Percentiles rank a stretch among this genome's conserved stretches.
Conservation (phyloP, 2,329 filamentous ascomycete genomes). For the Alternaria incomplexa region DNA sequence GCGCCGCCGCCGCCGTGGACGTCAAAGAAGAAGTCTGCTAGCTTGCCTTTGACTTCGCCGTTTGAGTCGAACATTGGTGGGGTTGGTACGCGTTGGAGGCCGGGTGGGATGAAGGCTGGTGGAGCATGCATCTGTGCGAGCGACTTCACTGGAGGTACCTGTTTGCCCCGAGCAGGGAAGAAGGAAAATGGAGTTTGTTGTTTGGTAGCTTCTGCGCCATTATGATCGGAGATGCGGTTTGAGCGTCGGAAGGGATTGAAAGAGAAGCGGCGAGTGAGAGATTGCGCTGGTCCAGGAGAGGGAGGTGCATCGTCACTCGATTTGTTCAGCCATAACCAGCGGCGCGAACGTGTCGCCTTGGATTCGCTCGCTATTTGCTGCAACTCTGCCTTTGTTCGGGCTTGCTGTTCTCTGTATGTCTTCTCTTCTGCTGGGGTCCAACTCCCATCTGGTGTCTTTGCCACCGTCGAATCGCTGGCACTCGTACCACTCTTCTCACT, state of each 20-base stretch:
- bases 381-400: constrained; percentile 16
- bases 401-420: constrained; percentile 11
- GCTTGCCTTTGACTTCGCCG: constrained; percentile 35
- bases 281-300: constrained; percentile 1
- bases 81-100: constrained; percentile 31
- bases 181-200: not conserved
- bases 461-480: constrained; percentile 19
- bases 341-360: constrained; percentile 14
- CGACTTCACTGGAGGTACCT: not conserved
- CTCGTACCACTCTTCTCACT: constrained; percentile 2
- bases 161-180: not conserved
- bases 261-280: constrained; percentile 11
- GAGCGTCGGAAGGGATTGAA: constrained; percentile 28
- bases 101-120: constrained; percentile 36
- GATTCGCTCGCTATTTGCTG: constrained; percentile 21
- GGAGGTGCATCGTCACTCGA: constrained; percentile 19
- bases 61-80: constrained; percentile 31
- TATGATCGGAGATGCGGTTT: constrained; percentile 16
- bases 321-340: constrained; percentile 28
- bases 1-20: constrained; percentile 13
- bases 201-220: constrained; percentile 9
- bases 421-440: constrained; percentile 9
- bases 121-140: constrained; percentile 27
- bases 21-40: constrained; percentile 45
- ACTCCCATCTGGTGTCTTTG: constrained; percentile 11